These are phyloP conservation scores for Candida multigemmis DNA, from an alignment of 805 yeast genomes.

Conservation along the genomic window DNA sequence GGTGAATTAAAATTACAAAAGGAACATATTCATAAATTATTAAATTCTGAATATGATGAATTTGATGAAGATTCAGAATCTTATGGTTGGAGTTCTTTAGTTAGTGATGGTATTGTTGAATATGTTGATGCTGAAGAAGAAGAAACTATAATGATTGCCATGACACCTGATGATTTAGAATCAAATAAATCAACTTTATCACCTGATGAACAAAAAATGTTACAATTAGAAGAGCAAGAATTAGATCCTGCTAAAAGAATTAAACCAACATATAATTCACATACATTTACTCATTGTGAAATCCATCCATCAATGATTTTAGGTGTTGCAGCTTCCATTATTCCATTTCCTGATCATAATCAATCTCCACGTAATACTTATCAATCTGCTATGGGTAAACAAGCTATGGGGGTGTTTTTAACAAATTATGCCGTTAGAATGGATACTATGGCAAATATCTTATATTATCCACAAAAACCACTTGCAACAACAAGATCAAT, in stretches of 20 bases:
- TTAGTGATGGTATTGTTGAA: conserved; percentile 83
- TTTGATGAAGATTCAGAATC: conserved; percentile 39
- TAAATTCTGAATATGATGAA: conserved; percentile 56
- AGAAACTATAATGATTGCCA: conserved; percentile 96
- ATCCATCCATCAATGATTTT: conserved; percentile 98
- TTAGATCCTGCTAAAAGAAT: conserved; percentile 80
- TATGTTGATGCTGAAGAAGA: conserved; percentile 99
- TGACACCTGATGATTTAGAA: conserved; percentile 95
- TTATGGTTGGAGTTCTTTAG: conserved; percentile 79
- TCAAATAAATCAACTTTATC: conserved; percentile 39
- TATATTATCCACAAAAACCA: conserved; percentile 97
- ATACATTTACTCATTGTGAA: conserved; percentile 96
- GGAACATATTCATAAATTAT: conserved; percentile 68
- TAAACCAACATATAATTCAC: conserved; percentile 53
- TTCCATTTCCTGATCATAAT: conserved; percentile 99
- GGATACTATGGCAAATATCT: conserved; percentile 99
- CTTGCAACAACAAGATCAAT: conserved; percentile 95
- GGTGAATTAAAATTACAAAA: conserved; percentile 80
- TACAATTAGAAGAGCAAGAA: conserved; percentile 35
- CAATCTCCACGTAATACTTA: conserved; percentile 99
- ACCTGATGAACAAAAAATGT: conserved; percentile 33
- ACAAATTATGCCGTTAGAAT: conserved; percentile 94
- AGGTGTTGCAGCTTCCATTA: conserved; percentile 97
- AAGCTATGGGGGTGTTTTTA: conserved; percentile 98
- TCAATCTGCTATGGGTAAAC: conserved; percentile 99